phyloP scores from a whole-genome alignment of 257 asterid species.

The Sherardia arvensis region DNA sequence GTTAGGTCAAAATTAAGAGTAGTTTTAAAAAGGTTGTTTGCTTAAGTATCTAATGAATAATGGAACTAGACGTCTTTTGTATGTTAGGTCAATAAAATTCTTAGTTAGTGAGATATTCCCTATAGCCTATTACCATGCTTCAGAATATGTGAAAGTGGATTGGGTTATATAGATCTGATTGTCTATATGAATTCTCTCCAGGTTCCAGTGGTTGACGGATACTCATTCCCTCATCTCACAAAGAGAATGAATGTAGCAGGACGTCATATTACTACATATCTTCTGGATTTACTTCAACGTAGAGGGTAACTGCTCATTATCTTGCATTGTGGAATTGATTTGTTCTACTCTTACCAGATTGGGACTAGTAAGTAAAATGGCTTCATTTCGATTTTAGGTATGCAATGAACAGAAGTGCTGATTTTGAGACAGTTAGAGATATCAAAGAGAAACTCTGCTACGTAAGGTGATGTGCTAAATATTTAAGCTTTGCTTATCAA shows the following conservation, averaged over 20 bases:
- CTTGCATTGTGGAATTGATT: slow-evolving; percentile 3
- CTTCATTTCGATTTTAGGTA: slow-evolving; percentile 43
- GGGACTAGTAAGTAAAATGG: not conserved
- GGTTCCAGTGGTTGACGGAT: slow-evolving; percentile 99
- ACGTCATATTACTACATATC: slow-evolving; percentile 89
- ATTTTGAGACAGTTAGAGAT: slow-evolving; percentile 92
- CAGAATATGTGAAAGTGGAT: not conserved
- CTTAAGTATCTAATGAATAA: not conserved
- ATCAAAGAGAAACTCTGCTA: slow-evolving; percentile 96
- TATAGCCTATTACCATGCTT: not conserved
- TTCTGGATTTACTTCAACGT: slow-evolving; percentile 78
- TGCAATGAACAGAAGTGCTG: slow-evolving; percentile 84
- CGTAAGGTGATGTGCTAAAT: slow-evolving; percentile 50
- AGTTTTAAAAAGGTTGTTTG: not conserved
- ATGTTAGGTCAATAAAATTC: not conserved
- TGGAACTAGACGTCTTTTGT: not conserved
- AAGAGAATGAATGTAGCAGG: slow-evolving; percentile 97
- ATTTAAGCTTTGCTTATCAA: slow-evolving; percentile 2
- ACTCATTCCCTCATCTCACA: slow-evolving; percentile 96
- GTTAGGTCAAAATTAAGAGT: not conserved
- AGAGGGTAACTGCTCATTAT: slow-evolving; percentile 60
- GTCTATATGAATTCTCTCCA: slow-evolving; percentile 18
- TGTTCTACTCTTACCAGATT: slow-evolving; percentile 9
- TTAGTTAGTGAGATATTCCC: not conserved
- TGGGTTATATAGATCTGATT: not conserved